Percentiles rank a stretch among this genome's conserved stretches.
Evolutionary conservation across 1,139 yeast genomes (phyloP).

Genomic region (Kluyveromyces marxianus): DNA sequence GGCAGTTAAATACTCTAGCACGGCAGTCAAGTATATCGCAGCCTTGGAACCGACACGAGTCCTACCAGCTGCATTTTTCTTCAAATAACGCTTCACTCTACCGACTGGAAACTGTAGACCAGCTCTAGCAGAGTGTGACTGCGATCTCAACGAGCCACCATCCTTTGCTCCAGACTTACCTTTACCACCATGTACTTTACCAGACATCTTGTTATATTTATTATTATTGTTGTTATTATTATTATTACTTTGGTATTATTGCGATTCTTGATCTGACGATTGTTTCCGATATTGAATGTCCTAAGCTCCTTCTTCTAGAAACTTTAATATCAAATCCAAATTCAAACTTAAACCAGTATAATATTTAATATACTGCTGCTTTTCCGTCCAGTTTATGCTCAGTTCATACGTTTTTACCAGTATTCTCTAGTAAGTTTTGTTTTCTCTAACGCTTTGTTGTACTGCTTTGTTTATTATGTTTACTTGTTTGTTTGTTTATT

Average conservation of each 20-base stretch:
- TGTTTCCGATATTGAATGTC: no score
- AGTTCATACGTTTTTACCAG: no score
- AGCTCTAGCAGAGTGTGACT: conserved; percentile 94
- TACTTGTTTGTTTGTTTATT: not conserved
- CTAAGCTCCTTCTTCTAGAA: no score
- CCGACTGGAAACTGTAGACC: conserved; percentile 99
- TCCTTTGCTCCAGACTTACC: conserved; percentile 80
- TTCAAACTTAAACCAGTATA: no score
- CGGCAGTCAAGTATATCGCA: conserved; percentile 95
- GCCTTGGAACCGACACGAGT: conserved; percentile 97
- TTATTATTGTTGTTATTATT: not conserved
- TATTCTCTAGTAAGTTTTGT: no score
- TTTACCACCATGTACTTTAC: conserved; percentile 95
- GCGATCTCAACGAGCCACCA: conserved; percentile 48
- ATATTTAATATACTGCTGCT: no score
- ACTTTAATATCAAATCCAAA: no score
- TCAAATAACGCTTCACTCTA: conserved; percentile 92
- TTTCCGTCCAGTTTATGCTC: no score
- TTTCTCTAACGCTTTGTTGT: no score
- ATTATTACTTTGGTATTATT: no score
- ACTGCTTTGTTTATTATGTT: not conserved
- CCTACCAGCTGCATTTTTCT: conserved; percentile 85
- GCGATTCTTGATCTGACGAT: no score
- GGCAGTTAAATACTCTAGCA: conserved; percentile 93
- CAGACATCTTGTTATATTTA: conserved; percentile 54